Evolutionary conservation across 78 protist genomes (phyloP), one percentile per base, ranked within the genome.

Genomic region (Emiliania huxleyi): DNA sequence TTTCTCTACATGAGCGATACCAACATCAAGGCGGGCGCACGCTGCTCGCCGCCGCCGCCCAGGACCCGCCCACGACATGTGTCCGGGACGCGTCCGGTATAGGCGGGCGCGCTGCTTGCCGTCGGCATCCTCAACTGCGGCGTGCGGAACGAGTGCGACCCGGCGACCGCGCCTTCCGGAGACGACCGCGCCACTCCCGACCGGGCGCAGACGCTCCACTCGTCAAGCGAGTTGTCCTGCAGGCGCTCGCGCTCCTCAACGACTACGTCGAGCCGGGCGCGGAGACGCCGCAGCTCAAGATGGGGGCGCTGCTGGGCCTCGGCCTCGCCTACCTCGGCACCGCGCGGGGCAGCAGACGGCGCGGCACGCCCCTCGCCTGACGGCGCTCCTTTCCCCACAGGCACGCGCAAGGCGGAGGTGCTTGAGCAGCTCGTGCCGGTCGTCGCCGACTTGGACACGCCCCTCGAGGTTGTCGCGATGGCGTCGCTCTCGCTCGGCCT

Each of bases 131-230:
- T 96, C 52, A 46, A 38, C n/a, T 45, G 93, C 33, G 97, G 98
- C 69, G 95, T 97, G 26, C 73, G 96, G 43, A 87, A 91, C 91
- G 99, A 97, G 35, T 95, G 94, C 93, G 99, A 97, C 92, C 98
- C 99, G 40, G 99, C 98, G 2, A 69, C 93, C 12, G 99, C 98
- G 0, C n/a, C n/a, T n/a, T n/a, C n/a, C n/a, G n/a, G n/a, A n/a
- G n/a, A n/a, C n/a, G n/a, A n/a, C n/a, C n/a, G n/a, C n/a, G 93
- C 97, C 19, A 46, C 95, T 19, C 26, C 91, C 2, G 98, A 97
- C 75, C 83, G 94, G 90, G 26, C 96, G 35, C 71, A 95, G 56
- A n/a, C 3, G 44, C 19, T 23, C 88, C 38, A 88, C 38, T 1
- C 42, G 0, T 35, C 88, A 12, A 90, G 37, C 56, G 43, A 91